Evolutionary conservation across 75 land plant species (phyloP).

Genomic region (Pinus taeda): DNA sequence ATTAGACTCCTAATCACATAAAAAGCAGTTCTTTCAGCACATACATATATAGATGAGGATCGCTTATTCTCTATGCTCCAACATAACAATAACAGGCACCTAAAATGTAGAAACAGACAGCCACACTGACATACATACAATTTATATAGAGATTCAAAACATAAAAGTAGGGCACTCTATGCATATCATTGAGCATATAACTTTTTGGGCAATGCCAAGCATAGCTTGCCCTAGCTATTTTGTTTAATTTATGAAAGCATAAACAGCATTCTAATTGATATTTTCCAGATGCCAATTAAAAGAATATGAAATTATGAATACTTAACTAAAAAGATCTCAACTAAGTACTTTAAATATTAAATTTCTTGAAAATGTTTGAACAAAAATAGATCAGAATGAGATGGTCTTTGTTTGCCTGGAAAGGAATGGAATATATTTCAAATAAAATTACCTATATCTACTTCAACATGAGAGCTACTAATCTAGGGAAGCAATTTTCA

Average conservation of each 20-base stretch:
- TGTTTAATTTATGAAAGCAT: not conserved
- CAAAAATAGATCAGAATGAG: too few relatives aligned
- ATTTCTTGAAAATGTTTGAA: too few relatives aligned
- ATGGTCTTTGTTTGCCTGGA: not conserved
- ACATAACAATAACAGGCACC: not conserved
- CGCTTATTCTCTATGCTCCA: not conserved
- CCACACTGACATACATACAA: not conserved
- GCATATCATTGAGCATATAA: too few relatives aligned
- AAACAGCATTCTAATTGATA: too few relatives aligned
- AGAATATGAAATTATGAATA: too few relatives aligned
- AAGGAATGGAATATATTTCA: not conserved
- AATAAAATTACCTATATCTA: not conserved
- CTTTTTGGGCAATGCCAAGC: not conserved
- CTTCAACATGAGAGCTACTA: not conserved
- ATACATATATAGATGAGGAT: not conserved
- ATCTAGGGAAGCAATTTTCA: not conserved
- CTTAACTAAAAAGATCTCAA: not conserved
- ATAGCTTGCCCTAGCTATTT: not conserved
- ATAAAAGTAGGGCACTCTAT: too few relatives aligned
- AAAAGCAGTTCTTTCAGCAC: not conserved
- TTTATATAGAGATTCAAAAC: not conserved
- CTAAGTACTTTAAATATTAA: not conserved
- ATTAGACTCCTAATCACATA: slow-evolving; percentile 72
- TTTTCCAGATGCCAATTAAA: too few relatives aligned
- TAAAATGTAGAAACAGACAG: not conserved